Base-by-base conservation (phyloP, 257 asterid species). In the Solanum megistacrolobum region DNA sequence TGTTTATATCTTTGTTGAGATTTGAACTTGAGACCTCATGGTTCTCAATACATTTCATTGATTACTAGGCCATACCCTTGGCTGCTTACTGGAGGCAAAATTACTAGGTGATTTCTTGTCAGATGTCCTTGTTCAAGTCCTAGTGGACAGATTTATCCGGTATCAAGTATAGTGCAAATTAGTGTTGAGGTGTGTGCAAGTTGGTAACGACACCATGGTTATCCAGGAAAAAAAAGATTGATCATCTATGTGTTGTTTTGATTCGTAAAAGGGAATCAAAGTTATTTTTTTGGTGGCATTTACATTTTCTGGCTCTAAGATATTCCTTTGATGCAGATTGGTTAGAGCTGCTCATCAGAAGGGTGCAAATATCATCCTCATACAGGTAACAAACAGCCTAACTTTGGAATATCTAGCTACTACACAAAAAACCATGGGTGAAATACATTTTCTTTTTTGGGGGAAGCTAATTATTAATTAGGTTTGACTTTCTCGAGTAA, bases 351-450 rank as follows among this genome's bases (percentile, higher is more conserved):
- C 99, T 91, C 98, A 94, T 88, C 86, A 89, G 92, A 93, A 96
- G 89, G 98, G 99, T 86, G 99, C 99, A 18, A 96, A 93, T 66
- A 94, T 97, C 92, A 94, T 97, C 91, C 98, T 97, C 85, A 93
- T 95, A 84, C 99, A 96, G 99, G 99, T 96, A 32, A 52, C 76
- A 82, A 87, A 81, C 32, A 46, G 36, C 81, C 41, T 1, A 36
- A 20, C 8, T 31, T 78, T 87, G 60, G 78, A 35, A 38, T 86
- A 27, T 85, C 27, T 41, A 6, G 65, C 65, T 18, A 55, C n/a
- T 55, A 55, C 62, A 52, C 65, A 18, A 55, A 55, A 16, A 55
- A 55, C 4, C 65, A 55, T 20, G 65, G 65, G n/a, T 7, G 9
- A 55, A 18, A 55, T 55, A 55, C 65, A 18, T 55, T 18, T 55